These are phyloP conservation scores for Cytospora leucostoma DNA, from an alignment of 2,329 filamentous ascomycete species.

Conservation along the genomic window DNA sequence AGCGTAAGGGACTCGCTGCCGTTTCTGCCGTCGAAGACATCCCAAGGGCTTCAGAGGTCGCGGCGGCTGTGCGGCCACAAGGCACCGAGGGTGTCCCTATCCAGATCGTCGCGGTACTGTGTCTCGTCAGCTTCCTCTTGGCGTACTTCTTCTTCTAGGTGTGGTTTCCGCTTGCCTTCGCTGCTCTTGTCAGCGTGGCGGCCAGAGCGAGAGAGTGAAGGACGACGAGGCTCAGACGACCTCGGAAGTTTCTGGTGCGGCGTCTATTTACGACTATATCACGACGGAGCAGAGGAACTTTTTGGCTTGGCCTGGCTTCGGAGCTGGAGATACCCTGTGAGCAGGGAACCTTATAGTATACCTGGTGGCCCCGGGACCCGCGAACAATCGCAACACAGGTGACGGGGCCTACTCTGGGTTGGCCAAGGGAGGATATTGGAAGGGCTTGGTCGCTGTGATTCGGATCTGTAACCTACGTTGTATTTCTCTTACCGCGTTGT, in stretches of 20 bases:
- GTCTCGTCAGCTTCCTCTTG: conserved; percentile 86
- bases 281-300: neutral
- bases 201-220: neutral
- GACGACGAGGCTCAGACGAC: neutral
- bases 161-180: neutral
- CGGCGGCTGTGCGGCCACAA: conserved; percentile 51
- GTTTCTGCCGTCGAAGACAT: conserved; percentile 35
- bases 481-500: neutral
- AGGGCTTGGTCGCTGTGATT: neutral
- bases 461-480: neutral
- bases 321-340: conserved; percentile 19
- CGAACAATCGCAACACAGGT: neutral
- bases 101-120: conserved; percentile 79
- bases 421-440: neutral
- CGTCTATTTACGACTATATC: neutral
- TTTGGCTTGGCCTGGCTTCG: conserved; percentile 1
- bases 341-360: neutral
- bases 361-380: neutral
- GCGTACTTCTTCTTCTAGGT: conserved; percentile 92
- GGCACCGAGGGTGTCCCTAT: conserved; percentile 80
- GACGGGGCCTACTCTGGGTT: neutral
- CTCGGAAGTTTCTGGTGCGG: neutral
- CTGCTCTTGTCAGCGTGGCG: conserved; percentile 3
- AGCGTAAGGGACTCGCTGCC: conserved; percentile 65
- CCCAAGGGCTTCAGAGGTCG: conserved; percentile 43